Percentiles rank a stretch among this genome's conserved stretches.
Evolutionary conservation across 2,329 filamentous ascomycete genomes (phyloP).

Genomic region (Huntiella abstrusa): DNA sequence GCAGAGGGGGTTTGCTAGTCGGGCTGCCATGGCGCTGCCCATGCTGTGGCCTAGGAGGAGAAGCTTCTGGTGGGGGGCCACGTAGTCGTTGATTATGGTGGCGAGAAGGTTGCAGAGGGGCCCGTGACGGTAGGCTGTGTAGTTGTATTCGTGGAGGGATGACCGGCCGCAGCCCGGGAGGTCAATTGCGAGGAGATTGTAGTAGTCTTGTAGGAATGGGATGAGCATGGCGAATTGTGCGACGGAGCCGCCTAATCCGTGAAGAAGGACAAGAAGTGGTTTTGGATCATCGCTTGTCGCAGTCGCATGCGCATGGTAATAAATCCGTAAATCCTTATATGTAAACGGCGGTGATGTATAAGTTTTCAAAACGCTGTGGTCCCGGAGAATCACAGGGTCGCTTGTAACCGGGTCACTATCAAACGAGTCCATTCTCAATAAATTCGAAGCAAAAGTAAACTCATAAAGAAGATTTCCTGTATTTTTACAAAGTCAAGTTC

Average conservation of each 20-base stretch:
- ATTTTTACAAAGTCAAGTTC: no score
- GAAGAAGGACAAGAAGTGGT: conserved; percentile 76
- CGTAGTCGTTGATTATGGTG: conserved; percentile 53
- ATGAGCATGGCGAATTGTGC: conserved; percentile 74
- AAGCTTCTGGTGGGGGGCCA: conserved; percentile 48
- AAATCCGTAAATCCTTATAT: conserved; percentile 63
- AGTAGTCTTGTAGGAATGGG: conserved; percentile 62
- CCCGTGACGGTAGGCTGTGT: conserved; percentile 63
- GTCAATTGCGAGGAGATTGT: conserved; percentile 73
- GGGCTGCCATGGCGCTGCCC: conserved; percentile 61
- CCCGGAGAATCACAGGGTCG: conserved; percentile 64
- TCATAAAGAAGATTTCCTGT: no score
- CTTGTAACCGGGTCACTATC: conserved; percentile 22
- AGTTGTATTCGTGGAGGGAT: conserved; percentile 47
- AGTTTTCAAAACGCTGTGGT: conserved; percentile 50
- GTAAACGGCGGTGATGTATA: conserved; percentile 53
- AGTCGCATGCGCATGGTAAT: conserved; percentile 67
- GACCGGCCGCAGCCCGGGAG: conserved; percentile 80
- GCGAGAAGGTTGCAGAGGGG: conserved; percentile 59
- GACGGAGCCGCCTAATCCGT: conserved; percentile 81
- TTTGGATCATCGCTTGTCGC: conserved; percentile 48
- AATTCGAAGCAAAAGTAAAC: no score
- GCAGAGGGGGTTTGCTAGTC: conserved; percentile 34
- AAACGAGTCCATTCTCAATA: background rate
- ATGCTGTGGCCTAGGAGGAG: conserved; percentile 79